A percentile compares a stretch with the other conserved stretches of the same genome.
Evolutionary conservation across 306 rosid genomes (phyloP).

Genomic region (Prunus mira): DNA sequence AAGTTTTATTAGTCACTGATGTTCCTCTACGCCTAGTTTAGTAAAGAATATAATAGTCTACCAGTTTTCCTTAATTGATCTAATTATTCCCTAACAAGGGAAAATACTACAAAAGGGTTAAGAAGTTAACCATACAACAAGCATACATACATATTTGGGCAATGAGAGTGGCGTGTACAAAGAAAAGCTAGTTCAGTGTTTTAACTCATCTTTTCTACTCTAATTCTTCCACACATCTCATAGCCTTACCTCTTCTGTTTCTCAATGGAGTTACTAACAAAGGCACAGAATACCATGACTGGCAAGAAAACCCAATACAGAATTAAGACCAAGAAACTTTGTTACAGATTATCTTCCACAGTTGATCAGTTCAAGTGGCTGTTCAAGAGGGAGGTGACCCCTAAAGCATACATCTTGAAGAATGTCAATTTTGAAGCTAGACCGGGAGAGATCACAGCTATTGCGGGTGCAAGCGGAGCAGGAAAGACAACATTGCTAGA

Average conservation of each 20-base stretch:
- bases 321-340: conserved; percentile 34
- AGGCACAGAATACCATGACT: not conserved
- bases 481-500: conserved; percentile 47
- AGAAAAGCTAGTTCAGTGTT: too few species aligned
- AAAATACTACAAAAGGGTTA: too few species aligned
- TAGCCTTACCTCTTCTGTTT: not conserved
- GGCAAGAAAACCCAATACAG: conserved; percentile 7
- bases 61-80: too few species aligned
- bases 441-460: conserved; percentile 43
- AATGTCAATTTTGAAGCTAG: conserved; percentile 42
- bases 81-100: too few species aligned
- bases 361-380: conserved; percentile 12
- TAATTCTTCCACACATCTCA: too few species aligned
- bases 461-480: conserved; percentile 52
- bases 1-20: too few species aligned
- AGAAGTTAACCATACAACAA: too few species aligned
- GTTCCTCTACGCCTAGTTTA: too few species aligned
- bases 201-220: too few species aligned
- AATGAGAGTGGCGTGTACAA: too few species aligned
- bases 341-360: conserved; percentile 27
- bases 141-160: too few species aligned
- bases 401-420: conserved; percentile 30
- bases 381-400: conserved; percentile 15
- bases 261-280: conserved; percentile 24
- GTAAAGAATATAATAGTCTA: too few species aligned